Evolutionary conservation across 768 basidiomycete genomes (phyloP).

Genomic region (Strobilomyces echinocephalus): DNA sequence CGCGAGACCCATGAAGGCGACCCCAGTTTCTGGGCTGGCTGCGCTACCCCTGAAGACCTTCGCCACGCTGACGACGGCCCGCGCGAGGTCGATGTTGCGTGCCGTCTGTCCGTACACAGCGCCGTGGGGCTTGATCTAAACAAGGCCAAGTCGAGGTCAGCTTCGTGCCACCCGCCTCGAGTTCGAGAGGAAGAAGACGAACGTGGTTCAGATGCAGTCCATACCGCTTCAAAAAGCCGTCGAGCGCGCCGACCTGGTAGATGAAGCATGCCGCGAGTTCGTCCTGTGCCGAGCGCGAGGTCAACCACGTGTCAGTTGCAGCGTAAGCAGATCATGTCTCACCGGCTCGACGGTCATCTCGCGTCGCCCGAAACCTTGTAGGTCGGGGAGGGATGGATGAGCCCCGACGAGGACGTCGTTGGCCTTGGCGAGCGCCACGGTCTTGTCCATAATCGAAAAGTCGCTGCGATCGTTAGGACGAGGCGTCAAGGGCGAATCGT

Average conservation of each 20-base stretch:
- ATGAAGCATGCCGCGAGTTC: slow-evolving; percentile 54
- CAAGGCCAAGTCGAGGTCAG: neutral
- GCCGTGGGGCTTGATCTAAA: slow-evolving; percentile 57
- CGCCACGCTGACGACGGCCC: slow-evolving; percentile 49
- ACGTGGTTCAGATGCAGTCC: slow-evolving; percentile 54
- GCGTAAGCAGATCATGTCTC: slow-evolving; percentile 30
- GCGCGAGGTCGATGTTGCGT: slow-evolving; percentile 50
- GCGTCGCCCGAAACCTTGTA: slow-evolving; percentile 65
- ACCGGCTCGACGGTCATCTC: slow-evolving; percentile 56
- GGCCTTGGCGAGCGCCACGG: slow-evolving; percentile 52
- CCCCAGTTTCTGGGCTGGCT: slow-evolving; percentile 15
- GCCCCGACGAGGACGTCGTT: slow-evolving; percentile 39
- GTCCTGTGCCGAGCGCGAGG: slow-evolving; percentile 31
- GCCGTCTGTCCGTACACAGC: slow-evolving; percentile 58
- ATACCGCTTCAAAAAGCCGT: slow-evolving; percentile 53
- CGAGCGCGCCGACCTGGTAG: slow-evolving; percentile 63
- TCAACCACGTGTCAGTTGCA: neutral
- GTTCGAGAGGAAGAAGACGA: slow-evolving; percentile 11
- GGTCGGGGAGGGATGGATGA: slow-evolving; percentile 54
- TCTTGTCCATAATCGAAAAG: slow-evolving; percentile 62
- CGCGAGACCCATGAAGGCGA: slow-evolving; percentile 60
- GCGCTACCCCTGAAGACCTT: slow-evolving; percentile 41
- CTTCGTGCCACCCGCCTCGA: neutral
- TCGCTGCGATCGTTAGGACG: slow-evolving; percentile 35
- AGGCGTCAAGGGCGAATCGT: too few relatives aligned